phyloP scores from a whole-genome alignment of 1,139 yeast species.

The Scheffersomyces cryptocercus region DNA sequence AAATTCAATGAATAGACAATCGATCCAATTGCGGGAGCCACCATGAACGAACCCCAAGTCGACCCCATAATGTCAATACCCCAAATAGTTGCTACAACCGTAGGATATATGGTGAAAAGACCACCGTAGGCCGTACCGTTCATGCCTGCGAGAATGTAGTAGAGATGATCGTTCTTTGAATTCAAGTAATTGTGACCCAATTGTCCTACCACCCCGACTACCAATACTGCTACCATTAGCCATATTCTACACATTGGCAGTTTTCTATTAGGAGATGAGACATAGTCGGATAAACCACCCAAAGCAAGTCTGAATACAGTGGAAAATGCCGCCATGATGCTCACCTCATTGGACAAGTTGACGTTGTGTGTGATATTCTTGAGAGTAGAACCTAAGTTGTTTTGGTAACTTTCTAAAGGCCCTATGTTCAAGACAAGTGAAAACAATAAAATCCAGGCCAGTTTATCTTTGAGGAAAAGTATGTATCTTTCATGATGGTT shows the following conservation, averaged over 20 bases:
- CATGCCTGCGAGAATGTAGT: conserved; percentile 47
- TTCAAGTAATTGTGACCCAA: conserved; percentile 9
- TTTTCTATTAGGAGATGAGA: conserved; percentile 28
- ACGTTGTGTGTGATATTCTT: conserved; percentile 22
- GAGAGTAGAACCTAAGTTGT: conserved; percentile 75
- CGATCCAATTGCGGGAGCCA: conserved; percentile 90
- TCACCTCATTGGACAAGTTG: conserved; percentile 53
- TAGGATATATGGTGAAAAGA: conserved; percentile 80
- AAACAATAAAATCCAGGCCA: conserved; percentile 63
- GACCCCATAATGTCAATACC: conserved; percentile 89
- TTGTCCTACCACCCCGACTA: conserved; percentile 49
- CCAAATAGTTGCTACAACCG: conserved; percentile 81
- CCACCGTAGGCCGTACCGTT: conserved; percentile 83
- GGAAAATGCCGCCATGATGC: conserved; percentile 41
- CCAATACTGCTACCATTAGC: conserved; percentile 42
- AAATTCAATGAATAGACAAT: conserved; percentile 69
- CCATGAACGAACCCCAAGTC: conserved; percentile 88
- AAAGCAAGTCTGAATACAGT: conserved; percentile 53
- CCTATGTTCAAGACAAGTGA: conserved; percentile 75
- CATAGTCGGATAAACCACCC: conserved; percentile 67
- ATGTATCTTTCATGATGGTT: conserved; percentile 51
- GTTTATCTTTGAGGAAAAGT: conserved; percentile 58
- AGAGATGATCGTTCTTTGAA: conserved; percentile 10
- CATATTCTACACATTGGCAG: conserved; percentile 40
- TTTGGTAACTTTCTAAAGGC: conserved; percentile 84